Percentiles rank a stretch among this genome's conserved stretches.
These are phyloP conservation scores for Nakazawaea laoshanensis DNA, from an alignment of 805 yeast species.

Conservation along the genomic window DNA sequence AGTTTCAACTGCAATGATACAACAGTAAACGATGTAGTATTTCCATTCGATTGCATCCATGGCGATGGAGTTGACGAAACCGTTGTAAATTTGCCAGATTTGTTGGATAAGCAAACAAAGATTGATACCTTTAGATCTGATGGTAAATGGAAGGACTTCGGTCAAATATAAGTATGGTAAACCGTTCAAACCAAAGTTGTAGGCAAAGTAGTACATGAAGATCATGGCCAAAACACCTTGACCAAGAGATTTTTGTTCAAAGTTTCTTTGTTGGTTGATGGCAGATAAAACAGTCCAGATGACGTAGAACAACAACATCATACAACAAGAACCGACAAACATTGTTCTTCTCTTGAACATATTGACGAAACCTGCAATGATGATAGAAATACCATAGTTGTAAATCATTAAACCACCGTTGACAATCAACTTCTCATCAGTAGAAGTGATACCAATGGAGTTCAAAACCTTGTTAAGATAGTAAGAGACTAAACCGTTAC, in stretches of 20 bases:
- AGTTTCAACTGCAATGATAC: constrained; percentile 20
- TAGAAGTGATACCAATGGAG: constrained; percentile 44
- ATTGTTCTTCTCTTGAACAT: constrained; percentile 27
- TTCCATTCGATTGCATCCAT: constrained; percentile 27
- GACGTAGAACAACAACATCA: constrained; percentile 29
- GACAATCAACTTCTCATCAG: constrained; percentile 34
- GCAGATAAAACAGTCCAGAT: constrained; percentile 41
- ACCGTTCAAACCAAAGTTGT: constrained; percentile 35
- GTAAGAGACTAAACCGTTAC: constrained; percentile 39
- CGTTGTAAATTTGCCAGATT: constrained; percentile 21
- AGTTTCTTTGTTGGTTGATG: constrained; percentile 31
- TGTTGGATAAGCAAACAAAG: constrained; percentile 16
- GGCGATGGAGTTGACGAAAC: constrained; percentile 27
- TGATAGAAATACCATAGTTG: constrained; percentile 28
- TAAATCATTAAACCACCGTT: constrained; percentile 43
- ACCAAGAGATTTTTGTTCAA: constrained; percentile 29
- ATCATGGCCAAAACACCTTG: constrained; percentile 44
- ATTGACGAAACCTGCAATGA: constrained; percentile 21
- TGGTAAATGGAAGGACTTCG: constrained; percentile 26
- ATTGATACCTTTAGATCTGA: constrained; percentile 16
- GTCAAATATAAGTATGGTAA: constrained; percentile 37
- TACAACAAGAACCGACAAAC: constrained; percentile 24
- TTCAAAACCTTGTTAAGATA: constrained; percentile 39
- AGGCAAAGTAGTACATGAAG: constrained; percentile 34
- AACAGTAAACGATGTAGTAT: constrained; percentile 26